Conservation (phyloP, 2,329 filamentous ascomycete species). For the Fusarium sp. region DNA sequence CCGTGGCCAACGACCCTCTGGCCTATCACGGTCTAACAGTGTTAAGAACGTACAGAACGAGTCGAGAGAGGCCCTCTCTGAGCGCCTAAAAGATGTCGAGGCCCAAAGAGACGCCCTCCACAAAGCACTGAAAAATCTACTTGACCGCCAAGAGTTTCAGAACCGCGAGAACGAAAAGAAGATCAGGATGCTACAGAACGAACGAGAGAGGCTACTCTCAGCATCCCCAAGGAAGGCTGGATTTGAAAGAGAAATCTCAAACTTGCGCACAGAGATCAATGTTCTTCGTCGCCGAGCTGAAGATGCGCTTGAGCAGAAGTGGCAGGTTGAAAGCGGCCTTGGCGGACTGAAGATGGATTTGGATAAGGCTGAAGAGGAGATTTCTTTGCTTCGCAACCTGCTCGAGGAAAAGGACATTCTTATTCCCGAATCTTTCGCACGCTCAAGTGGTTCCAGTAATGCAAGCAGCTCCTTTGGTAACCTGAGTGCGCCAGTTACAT, state of each 20-base stretch:
- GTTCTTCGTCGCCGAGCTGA: conserved; percentile 87
- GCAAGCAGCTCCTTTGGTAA: conserved; percentile 45
- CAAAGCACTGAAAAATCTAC: conserved; percentile 82
- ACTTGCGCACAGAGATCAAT: conserved; percentile 84
- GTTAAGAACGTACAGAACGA: conserved; percentile 63
- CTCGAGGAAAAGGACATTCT: conserved; percentile 86
- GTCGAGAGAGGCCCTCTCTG: conserved; percentile 75
- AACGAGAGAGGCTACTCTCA: conserved; percentile 78
- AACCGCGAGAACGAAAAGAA: conserved; percentile 85
- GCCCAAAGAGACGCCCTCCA: conserved; percentile 93
- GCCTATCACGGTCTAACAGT: conserved; percentile 69
- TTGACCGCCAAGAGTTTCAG: conserved; percentile 87
- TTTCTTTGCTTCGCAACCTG: conserved; percentile 80
- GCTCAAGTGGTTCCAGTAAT: conserved; percentile 51
- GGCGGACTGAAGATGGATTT: conserved; percentile 94
- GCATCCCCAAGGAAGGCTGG: conserved; percentile 77
- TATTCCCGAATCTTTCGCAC: conserved; percentile 69
- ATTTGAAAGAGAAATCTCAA: conserved; percentile 85
- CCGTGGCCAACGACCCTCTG: conserved; percentile 51
- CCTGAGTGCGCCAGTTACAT: conserved; percentile 63
- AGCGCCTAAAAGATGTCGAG: conserved; percentile 91
- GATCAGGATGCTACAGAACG: conserved; percentile 78
- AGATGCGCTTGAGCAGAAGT: conserved; percentile 94
- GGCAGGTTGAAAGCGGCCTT: conserved; percentile 92
- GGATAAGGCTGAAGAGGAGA: conserved; percentile 94